Evolutionary conservation across 768 basidiomycete genomes (phyloP).

Genomic region (Suillus tomentosus): DNA sequence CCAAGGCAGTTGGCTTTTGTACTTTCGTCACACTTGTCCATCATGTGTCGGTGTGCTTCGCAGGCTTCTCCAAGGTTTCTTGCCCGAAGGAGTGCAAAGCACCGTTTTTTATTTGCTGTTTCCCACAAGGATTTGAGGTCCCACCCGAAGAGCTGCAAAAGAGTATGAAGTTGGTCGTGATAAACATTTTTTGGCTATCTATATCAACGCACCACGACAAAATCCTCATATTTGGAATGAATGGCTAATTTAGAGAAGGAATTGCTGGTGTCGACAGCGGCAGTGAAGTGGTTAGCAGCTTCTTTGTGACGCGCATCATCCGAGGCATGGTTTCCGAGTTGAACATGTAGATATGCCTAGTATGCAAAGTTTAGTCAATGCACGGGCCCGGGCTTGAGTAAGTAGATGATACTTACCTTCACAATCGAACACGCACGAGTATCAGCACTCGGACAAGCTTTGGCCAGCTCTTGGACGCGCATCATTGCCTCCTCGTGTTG

Average conservation of each 20-base stretch:
- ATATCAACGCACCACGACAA: conserved; percentile 6
- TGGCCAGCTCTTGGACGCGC: neutral
- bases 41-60: neutral
- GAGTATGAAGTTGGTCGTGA: neutral
- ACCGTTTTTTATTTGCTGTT: neutral
- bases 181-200: neutral
- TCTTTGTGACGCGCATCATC: neutral
- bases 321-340: neutral
- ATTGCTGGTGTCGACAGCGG: neutral
- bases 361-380: neutral
- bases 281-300: neutral
- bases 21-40: neutral
- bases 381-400: neutral
- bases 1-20: neutral
- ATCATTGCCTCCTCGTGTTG: neutral
- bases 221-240: neutral
- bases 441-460: neutral
- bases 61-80: neutral
- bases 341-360: neutral
- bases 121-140: neutral
- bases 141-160: conserved; percentile 1
- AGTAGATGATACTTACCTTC: neutral
- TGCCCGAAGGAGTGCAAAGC: neutral
- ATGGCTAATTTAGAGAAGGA: neutral
- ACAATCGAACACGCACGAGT: neutral